Percentiles rank a stretch among this genome's conserved stretches.
These are phyloP conservation scores for Amesomyces nigricolor DNA, from an alignment of 2,329 filamentous ascomycete genomes.

Conservation along the genomic window DNA sequence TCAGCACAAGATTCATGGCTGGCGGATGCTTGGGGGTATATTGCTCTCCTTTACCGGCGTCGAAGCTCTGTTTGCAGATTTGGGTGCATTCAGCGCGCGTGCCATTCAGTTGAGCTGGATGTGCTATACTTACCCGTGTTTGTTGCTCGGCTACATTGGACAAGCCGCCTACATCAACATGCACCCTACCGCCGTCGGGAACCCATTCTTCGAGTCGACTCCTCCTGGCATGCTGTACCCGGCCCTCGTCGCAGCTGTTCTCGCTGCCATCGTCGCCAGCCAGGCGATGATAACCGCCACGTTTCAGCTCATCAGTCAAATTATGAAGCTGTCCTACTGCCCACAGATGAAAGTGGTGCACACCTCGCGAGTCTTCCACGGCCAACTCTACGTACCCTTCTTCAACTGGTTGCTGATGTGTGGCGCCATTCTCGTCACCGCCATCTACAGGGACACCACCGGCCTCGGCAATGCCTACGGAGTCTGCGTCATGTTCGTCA, in stretches of 20 bases:
- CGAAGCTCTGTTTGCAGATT: constrained; percentile 73
- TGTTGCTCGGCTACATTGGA: constrained; percentile 60
- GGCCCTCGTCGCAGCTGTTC: constrained; percentile 57
- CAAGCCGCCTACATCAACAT: constrained; percentile 67
- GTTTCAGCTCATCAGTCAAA: constrained; percentile 64
- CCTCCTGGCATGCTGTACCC: constrained; percentile 65
- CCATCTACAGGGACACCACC: constrained; percentile 67
- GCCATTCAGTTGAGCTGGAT: constrained; percentile 73
- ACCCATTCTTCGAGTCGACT: constrained; percentile 68
- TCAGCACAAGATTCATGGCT: constrained; percentile 54
- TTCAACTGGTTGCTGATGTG: constrained; percentile 74
- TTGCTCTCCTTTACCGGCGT: constrained; percentile 70
- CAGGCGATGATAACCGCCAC: constrained; percentile 74
- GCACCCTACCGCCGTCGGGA: constrained; percentile 51
- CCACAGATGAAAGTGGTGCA: constrained; percentile 70
- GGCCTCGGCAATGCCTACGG: constrained; percentile 69
- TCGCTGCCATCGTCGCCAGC: constrained; percentile 68
- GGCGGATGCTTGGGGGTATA: constrained; percentile 63
- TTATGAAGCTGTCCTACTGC: constrained; percentile 67
- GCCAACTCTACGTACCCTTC: constrained; percentile 70
- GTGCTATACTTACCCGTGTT: constrained; percentile 60
- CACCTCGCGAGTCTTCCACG: constrained; percentile 63
- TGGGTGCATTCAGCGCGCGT: constrained; percentile 65
- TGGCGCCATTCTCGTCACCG: constrained; percentile 67
- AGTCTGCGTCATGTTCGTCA: constrained; percentile 74